Conservation (phyloP, 2,329 filamentous ascomycete genomes). For the Penicillium sp. region DNA sequence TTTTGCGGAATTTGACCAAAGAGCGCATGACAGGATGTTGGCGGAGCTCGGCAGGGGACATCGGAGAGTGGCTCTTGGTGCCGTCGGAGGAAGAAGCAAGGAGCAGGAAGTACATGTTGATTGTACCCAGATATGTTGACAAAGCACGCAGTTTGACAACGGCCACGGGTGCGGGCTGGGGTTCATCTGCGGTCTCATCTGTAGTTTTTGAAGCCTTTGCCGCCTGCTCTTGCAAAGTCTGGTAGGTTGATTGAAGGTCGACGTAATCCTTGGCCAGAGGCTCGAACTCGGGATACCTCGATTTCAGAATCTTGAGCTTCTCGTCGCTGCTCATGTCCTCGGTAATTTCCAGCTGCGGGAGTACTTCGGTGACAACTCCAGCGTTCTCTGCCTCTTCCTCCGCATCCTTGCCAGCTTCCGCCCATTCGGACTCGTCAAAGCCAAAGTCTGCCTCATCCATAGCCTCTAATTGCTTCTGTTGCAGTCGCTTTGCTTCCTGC, state of each 20-base stretch:
- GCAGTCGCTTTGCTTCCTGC: conserved; percentile 79
- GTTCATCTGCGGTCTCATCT: conserved; percentile 33
- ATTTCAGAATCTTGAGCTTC: conserved; percentile 70
- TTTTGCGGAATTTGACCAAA: conserved; percentile 72
- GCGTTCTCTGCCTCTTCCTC: conserved; percentile 48
- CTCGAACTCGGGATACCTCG: conserved; percentile 89
- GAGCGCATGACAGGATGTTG: conserved; percentile 91
- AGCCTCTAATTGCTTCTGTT: conserved; percentile 84
- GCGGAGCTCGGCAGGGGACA: conserved; percentile 76
- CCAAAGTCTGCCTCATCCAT: conserved; percentile 93
- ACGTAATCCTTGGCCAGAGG: conserved; percentile 78
- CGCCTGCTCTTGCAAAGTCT: conserved; percentile 60
- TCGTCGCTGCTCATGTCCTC: conserved; percentile 76
- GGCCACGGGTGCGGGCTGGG: conserved; percentile 52
- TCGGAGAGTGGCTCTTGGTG: conserved; percentile 55
- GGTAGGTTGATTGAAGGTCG: conserved; percentile 63
- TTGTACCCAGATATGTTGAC: conserved; percentile 79
- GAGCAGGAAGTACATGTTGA: conserved; percentile 93
- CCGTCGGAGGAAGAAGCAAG: conserved; percentile 73
- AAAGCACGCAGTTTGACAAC: conserved; percentile 76
- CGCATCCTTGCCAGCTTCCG: conserved; percentile 52
- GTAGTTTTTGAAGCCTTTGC: conserved; percentile 53
- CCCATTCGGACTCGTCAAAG: conserved; percentile 88
- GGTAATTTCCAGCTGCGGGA: conserved; percentile 79
- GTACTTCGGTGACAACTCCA: conserved; percentile 77